phyloP scores from a whole-genome alignment of 164 flowering plant genomes.

The Liquidambar formosana region DNA sequence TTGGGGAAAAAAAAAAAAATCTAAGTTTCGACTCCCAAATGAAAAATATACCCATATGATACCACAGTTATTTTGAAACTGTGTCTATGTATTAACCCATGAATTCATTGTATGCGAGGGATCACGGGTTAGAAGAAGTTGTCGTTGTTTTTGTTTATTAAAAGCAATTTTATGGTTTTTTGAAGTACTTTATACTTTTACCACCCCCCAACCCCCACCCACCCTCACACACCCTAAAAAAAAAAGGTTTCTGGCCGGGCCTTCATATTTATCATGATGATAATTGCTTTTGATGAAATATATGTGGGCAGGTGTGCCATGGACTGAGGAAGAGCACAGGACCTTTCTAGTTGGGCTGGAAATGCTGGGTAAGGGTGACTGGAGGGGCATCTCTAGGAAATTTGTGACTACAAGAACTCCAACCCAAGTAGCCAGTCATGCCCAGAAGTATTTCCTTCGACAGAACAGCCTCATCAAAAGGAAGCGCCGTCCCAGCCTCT shows the following conservation, averaged over 20 bases:
- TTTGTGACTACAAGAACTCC: conserved; percentile 44
- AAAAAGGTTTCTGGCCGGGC: too few species aligned
- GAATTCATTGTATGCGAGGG: too few species aligned
- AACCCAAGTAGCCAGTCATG: conserved; percentile 46
- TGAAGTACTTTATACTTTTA: not conserved
- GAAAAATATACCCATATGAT: too few species aligned
- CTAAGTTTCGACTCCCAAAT: too few species aligned
- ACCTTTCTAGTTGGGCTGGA: conserved; percentile 33
- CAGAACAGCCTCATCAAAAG: conserved; percentile 21
- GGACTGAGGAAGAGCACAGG: conserved; percentile 45
- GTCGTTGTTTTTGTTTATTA: not conserved
- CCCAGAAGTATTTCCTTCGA: conserved; percentile 42
- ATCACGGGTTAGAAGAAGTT: too few species aligned
- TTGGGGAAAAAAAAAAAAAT: too few species aligned
- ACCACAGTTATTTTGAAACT: too few species aligned
- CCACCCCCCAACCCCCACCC: too few species aligned
- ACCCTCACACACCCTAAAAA: too few species aligned
- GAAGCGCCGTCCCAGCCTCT: conserved; percentile 45
- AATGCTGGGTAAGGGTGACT: conserved; percentile 41
- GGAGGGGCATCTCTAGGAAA: conserved; percentile 44
- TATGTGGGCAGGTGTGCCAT: conserved; percentile 28
- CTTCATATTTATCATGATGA: too few species aligned
- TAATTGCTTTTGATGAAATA: too few species aligned
- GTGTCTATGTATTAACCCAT: too few species aligned
- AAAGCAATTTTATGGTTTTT: not conserved